Evolutionary conservation across 805 yeast species (phyloP), one percentile per base, ranked within the genome.

Genomic region (Gaillardinia entomophila): DNA sequence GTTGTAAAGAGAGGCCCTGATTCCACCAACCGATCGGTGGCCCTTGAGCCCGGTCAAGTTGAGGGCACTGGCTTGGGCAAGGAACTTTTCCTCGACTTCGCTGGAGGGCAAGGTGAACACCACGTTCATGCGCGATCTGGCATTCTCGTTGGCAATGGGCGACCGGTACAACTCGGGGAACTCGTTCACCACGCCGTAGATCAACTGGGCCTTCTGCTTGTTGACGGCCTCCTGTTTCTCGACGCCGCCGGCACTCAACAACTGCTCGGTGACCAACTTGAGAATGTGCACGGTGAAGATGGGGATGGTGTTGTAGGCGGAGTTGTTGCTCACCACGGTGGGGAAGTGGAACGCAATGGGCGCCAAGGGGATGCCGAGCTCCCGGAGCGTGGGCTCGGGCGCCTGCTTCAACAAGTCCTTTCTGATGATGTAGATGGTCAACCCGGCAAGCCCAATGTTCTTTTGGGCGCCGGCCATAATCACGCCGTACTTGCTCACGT

Each of bases 391-490:
- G 2, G 66, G 81, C 42, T 77, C 84, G 2, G 76, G 45, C 3
- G 87, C 77, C 42, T 77, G 77, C 17, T 78, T 82, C 17, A 92
- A 62, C 34, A 92, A 70, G 1, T 79, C 53, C 57, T 88, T 90
- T 61, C 85, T 87, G 60, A 89, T 80, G 49, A 92, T 90, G 58
- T 88, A 90, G 41, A 92, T 71, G 12, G 97, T 82, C 43, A 92
- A 75, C 24, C 99, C 98, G 7, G 99, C 97, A 52, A 92, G 67
- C 34, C 99, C 98, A 53, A 92, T 87, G 58, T 92, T 92, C 63
- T 92, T 92, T 64, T 92, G 99, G 17, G 97, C 99, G 41, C 99
- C 99, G 13, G 96, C 98, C 76, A 89, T 79, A 40, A 92, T 80
- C 17, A 88, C 66, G 32, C 96, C 97, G 53, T 76, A 90, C 58